Conservation (phyloP, 192 early-diverging fungal genomes). For the Coemansia nantahalensis region DNA sequence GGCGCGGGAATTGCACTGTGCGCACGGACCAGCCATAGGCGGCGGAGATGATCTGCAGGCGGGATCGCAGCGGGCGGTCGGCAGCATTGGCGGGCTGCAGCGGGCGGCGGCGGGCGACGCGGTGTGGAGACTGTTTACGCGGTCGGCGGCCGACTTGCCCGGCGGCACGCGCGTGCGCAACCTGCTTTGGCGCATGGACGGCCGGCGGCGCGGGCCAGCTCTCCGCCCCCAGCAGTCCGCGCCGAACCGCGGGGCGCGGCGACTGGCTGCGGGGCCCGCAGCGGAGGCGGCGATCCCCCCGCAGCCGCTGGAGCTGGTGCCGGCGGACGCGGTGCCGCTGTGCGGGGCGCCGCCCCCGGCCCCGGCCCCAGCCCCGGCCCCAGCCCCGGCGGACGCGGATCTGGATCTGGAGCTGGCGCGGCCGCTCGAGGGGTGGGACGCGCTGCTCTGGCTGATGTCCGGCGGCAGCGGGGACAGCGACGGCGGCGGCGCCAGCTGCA, state of each 20-base stretch:
- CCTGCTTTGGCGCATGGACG: conserved; percentile 48
- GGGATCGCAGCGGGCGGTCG: no score
- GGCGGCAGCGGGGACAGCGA: conserved; percentile 22
- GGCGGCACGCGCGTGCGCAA: conserved; percentile 42
- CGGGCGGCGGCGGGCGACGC: conserved; percentile 15
- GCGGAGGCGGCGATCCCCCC: no score
- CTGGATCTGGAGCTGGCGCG: conserved; percentile 49
- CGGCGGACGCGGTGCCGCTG: no score
- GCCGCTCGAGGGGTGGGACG: conserved; percentile 45
- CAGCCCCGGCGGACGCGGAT: no score
- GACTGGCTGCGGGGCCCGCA: neutral
- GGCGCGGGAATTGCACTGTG: no score
- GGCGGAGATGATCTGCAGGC: no score
- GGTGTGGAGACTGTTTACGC: conserved; percentile 30
- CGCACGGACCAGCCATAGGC: neutral
- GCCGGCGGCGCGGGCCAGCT: neutral
- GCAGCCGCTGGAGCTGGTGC: no score
- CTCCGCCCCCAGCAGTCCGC: no score
- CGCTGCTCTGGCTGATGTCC: conserved; percentile 19
- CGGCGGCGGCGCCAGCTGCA: no score
- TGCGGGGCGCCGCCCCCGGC: no score
- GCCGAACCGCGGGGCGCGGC: neutral
- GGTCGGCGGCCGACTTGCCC: conserved; percentile 28
- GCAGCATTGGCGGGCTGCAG: neutral
- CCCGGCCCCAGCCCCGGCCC: no score